Evolutionary conservation across 2,329 filamentous ascomycete species (phyloP), one percentile per base, ranked within the genome.

Genomic region (Aspergillus ochraceoroseus): DNA sequence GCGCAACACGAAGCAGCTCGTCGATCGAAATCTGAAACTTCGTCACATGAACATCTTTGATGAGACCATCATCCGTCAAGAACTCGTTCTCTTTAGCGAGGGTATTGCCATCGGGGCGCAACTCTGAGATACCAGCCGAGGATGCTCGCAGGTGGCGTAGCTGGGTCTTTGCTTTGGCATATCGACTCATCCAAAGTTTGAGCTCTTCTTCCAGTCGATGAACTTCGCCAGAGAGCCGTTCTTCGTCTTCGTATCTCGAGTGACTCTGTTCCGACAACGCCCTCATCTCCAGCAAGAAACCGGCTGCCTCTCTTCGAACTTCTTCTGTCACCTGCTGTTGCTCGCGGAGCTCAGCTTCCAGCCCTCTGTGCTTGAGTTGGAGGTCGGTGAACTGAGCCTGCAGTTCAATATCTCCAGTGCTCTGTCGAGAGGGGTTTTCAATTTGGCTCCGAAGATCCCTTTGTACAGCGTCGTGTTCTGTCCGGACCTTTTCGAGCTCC

Each of bases 21-120:
- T 98, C 90, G 46, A 98, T 85, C 14, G 88, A 79, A 45, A 96
- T 83, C 64, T 98, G 92, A 70, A 95, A 96, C 58, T 87, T 89
- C 35, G 90, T 95, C 51, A 98, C 80, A 61, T 95, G 85, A 8
- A 95, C 77, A 64, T 95, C 92, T 66, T 86, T 89, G 54, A 98
- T 80, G 14, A 92, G 64, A 4, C 92, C 92, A 44, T 81, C 77
- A 8, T 82, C 77, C 25, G 83, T 76, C 14, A 78, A 75, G 50
- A 92, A 82, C 34, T 76, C 78, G n/a, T 82, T 80, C 51, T 90
- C 82, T 46, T 83, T 77, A 5, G 83, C 79, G 29, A 82, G 68
- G 14, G 61, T 55, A 37, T 54, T 57, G 9, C 60, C 61, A 46
- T 71, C 67, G 5, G 65, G 55, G 17, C 61, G 62, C 20, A 66